Base-by-base conservation (phyloP, 371 early-diverging fungal species). In the Rhizopus sp. region DNA sequence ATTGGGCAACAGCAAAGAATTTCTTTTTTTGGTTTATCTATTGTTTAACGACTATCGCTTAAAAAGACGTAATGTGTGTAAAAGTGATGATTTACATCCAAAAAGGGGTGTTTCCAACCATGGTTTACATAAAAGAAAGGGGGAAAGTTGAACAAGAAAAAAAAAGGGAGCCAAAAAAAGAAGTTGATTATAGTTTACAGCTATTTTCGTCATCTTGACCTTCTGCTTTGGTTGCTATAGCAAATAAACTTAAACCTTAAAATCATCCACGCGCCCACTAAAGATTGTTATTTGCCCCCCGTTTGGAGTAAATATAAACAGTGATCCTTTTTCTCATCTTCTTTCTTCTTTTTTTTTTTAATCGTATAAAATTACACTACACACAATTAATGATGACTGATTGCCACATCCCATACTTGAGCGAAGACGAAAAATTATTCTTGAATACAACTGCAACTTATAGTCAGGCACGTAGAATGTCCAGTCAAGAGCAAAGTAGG, bases 351-450 rank as follows among this genome's bases (percentile, higher is more conserved):
- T 49, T 15, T 49, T 49, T 23, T 1, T 16, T 49, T n/a, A n/a
- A n/a, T n/a, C n/a, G 3, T 46, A 4, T 23, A 23, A 29, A 7
- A 30, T 31, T 23, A 0, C 31, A 39, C 39, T 10, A 10, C 13
- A 39, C 13, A 23, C 23, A 23, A 23, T 15, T 3, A 5, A 41
- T 15, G 7, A 55, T 55, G 55, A 13, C 55, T 55, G 41, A 45
- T 16, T 34, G 32, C 29, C 55, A 55, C 45, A 55, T 55, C 15
- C 55, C 55, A 31, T 55, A 42, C 13, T 35, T 55, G 34, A 55
- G 55, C 17, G 55, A 55, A 34, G 55, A 55, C 12, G 55, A 55
- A 45, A 42, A 35, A 17, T 5, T 55, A 31, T 55, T 55, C n/a
- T 34, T 55, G 12, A 55, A 55, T 17, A 45, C 35, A 4, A 44